Evolutionary conservation across 106 monocot species (phyloP).

Genomic region (Platanthera guangdongensis): DNA sequence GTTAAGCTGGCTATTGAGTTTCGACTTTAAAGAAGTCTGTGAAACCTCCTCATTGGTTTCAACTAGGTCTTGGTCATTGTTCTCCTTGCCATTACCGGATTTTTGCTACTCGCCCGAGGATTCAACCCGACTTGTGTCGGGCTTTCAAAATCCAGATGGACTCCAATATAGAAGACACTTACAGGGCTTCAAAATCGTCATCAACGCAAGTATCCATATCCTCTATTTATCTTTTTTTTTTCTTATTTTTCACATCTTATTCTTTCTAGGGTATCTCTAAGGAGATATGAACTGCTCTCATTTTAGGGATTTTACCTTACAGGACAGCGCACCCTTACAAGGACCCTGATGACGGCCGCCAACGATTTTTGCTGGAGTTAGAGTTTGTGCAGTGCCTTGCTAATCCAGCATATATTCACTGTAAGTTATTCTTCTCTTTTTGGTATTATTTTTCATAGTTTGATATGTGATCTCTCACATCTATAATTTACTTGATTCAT

Average conservation of each 20-base stretch:
- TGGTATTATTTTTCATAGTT: not conserved
- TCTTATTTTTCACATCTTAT: not conserved
- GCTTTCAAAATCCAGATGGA: not conserved
- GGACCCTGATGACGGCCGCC: constrained; percentile 86
- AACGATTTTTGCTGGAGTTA: constrained; percentile 81
- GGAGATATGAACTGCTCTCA: not conserved
- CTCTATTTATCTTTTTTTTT: not conserved
- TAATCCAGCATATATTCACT: constrained; percentile 94
- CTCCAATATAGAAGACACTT: not conserved
- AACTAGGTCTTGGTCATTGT: no score
- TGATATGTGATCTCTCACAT: not conserved
- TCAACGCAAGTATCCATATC: constrained; percentile 4
- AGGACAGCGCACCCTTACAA: constrained; percentile 50
- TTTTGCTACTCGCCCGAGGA: not conserved
- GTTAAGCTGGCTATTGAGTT: no score
- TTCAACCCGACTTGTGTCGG: not conserved
- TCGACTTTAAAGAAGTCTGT: no score
- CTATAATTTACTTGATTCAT: not conserved
- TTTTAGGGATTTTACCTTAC: constrained; percentile 1
- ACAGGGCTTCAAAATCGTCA: not conserved
- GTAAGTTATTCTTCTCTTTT: constrained; percentile 20
- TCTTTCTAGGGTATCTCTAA: not conserved
- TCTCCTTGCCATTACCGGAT: no score
- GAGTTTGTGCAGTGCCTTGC: constrained; percentile 95
- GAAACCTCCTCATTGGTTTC: no score